Base-by-base conservation (phyloP, 129 eudicot genomes). In the Chrysanthemum lavandulifolium region DNA sequence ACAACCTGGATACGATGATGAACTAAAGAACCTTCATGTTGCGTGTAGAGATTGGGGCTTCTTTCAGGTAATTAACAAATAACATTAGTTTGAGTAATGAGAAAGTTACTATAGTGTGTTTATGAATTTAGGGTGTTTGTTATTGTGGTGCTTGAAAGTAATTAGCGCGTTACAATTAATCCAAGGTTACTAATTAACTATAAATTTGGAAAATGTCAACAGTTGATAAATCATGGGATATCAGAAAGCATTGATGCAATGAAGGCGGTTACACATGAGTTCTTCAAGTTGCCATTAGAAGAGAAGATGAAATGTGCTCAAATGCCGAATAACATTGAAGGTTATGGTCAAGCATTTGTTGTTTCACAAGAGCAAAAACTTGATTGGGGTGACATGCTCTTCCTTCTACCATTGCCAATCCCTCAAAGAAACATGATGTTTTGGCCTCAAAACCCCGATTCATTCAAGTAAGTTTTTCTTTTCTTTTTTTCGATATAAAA, bases 31-130 rank as follows among this genome's bases (percentile, higher is more conserved):
- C 47, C 86, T 86, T 69, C 92, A 86, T 61, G 60, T 59, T 10
- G 86, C 86, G 10, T 86, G 86, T 73, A 73, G 71, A 74, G 79
- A 86, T 29, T 86, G 86, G 92, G 92, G 92, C 3, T 81, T 86
- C 71, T 86, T 86, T 57, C 91, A 86, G 86, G 91, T 86, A 23
- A 23, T 23, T 23, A 23, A 23, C 25, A 23, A 23, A 23, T 23
- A 23, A 23, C 25, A 23, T 23, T 23, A 23, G 25, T 23, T 23
- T 23, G 25, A 23, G 25, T 23, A 23, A 23, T 23, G 25, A 23
- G 25, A 23, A 23, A 23, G 25, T 23, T 23, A 23, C 25, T 23
- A 23, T 23, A 0, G 1, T 23, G 25, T 23, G 25, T 23, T 23
- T 23, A 23, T 23, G 25, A 23, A 23, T 23, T 23, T 23, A 23